These are phyloP conservation scores for Loxodes magnus DNA, from an alignment of 73 alveolate species.

Conservation along the genomic window DNA sequence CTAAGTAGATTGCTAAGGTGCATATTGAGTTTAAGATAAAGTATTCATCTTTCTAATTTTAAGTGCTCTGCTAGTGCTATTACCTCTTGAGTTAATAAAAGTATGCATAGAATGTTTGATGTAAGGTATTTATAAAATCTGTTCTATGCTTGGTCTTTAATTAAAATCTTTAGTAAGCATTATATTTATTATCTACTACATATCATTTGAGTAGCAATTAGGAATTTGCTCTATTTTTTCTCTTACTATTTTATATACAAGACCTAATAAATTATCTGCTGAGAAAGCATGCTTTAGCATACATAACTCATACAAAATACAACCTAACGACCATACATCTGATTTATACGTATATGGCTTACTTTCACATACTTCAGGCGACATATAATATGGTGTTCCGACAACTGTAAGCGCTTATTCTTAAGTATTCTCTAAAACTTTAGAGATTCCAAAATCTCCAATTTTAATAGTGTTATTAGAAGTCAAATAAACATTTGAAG, in stretches of 20 bases:
- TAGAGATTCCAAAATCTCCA: conserved; percentile 91
- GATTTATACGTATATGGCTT: conserved; percentile 66
- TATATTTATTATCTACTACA: conserved; percentile 32
- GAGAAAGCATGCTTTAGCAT: conserved; percentile 45
- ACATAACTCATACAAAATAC: conserved; percentile 59
- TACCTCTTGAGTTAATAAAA: conserved; percentile 29
- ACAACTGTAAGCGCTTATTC: conserved; percentile 46
- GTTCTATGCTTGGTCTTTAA: conserved; percentile 51
- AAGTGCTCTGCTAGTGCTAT: conserved; percentile 4
- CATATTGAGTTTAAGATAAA: no score
- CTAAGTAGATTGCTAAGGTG: no score
- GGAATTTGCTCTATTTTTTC: conserved; percentile 73
- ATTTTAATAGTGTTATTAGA: conserved; percentile 49
- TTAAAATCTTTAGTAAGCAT: conserved; percentile 47
- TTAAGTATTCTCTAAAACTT: conserved; percentile 33
- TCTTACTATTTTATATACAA: conserved; percentile 30
- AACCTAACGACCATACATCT: conserved; percentile 77
- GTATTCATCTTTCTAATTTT: conserved; percentile 21
- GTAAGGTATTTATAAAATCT: conserved; percentile 34
- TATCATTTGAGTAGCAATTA: conserved; percentile 48
- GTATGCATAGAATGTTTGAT: conserved; percentile 40
- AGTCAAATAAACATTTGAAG: conserved; percentile 55
- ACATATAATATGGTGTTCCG: conserved; percentile 65
- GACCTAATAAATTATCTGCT: conserved; percentile 28
- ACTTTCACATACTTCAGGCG: conserved; percentile 66